A percentile compares a stretch with the other conserved stretches of the same genome.
These are phyloP conservation scores for Boletus reticuloceps DNA, from an alignment of 768 basidiomycete genomes.

Conservation along the genomic window DNA sequence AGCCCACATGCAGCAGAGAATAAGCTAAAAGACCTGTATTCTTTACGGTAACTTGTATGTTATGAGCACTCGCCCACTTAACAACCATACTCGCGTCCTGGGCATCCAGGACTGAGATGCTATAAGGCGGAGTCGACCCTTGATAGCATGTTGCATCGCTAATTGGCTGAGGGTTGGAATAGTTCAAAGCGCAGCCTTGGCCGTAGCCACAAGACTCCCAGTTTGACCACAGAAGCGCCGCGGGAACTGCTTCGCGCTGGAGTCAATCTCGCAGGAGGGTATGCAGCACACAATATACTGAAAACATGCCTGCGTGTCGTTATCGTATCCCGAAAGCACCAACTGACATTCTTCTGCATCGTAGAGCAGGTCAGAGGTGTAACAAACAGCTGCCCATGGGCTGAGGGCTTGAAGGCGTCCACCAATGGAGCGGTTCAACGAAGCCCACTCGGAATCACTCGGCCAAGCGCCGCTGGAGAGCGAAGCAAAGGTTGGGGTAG, in stretches of 20 bases:
- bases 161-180: constrained; percentile 14
- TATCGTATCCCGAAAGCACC: constrained; percentile 12
- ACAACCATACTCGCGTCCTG: constrained; percentile 19
- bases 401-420: constrained; percentile 18
- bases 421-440: constrained; percentile 11
- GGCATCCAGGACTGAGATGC: constrained; percentile 14
- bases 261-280: not conserved
- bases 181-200: constrained; percentile 19
- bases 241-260: constrained; percentile 18
- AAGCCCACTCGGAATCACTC: constrained; percentile 2
- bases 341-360: constrained; percentile 11
- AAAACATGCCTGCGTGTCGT: constrained; percentile 11
- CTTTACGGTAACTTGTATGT: constrained; percentile 19
- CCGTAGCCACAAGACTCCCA: constrained; percentile 21
- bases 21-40: constrained; percentile 19
- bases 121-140: constrained; percentile 21
- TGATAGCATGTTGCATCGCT: constrained; percentile 12
- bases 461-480: constrained; percentile 11
- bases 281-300: not conserved
- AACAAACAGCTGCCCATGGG: constrained; percentile 23
- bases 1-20: not conserved
- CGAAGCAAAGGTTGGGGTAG: not conserved
- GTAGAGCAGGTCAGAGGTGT: constrained; percentile 18
- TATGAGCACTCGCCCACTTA: constrained; percentile 18
- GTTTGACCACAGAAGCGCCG: constrained; percentile 23